Conservation (phyloP, 192 early-diverging fungal species). For the Coemansia guatemalensis region DNA sequence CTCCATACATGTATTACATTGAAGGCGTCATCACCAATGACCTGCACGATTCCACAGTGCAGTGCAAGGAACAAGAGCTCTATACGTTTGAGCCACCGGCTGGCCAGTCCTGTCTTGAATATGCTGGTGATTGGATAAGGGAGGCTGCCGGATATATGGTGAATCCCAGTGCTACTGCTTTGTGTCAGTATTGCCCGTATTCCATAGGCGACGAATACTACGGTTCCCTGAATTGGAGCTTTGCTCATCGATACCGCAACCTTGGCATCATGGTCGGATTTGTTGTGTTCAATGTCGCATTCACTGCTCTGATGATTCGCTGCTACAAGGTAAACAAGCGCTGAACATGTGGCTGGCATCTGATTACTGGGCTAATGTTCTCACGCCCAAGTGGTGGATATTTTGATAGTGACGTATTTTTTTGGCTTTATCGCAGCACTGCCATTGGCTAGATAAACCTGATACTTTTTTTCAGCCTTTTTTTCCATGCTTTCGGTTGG, state of each 20-base stretch:
- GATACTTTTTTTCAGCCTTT: neutral
- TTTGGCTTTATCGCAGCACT: too few relatives aligned
- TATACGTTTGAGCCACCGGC: slow-evolving; percentile 48
- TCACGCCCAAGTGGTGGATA: too few relatives aligned
- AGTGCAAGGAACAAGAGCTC: slow-evolving; percentile 50
- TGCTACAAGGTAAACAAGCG: slow-evolving; percentile 52
- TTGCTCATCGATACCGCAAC: slow-evolving; percentile 61
- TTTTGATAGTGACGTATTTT: too few relatives aligned
- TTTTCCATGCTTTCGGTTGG: neutral
- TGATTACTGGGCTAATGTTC: too few relatives aligned
- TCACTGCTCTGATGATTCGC: slow-evolving; percentile 36
- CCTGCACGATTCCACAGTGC: slow-evolving; percentile 52
- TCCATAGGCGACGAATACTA: slow-evolving; percentile 43
- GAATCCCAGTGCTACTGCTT: slow-evolving; percentile 34
- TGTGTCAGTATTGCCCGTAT: slow-evolving; percentile 58
- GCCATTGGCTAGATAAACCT: too few relatives aligned
- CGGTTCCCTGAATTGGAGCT: slow-evolving; percentile 52
- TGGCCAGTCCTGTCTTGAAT: slow-evolving; percentile 52
- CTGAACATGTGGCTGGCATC: too few relatives aligned
- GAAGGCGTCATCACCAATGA: slow-evolving; percentile 63
- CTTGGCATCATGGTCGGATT: slow-evolving; percentile 63
- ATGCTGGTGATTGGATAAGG: slow-evolving; percentile 50
- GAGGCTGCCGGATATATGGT: slow-evolving; percentile 48
- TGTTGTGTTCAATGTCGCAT: slow-evolving; percentile 54
- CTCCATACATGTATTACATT: slow-evolving; percentile 61